These are phyloP conservation scores for Oryza australiensis DNA, from an alignment of 176 grass and related monocot genomes.

Conservation along the genomic window DNA sequence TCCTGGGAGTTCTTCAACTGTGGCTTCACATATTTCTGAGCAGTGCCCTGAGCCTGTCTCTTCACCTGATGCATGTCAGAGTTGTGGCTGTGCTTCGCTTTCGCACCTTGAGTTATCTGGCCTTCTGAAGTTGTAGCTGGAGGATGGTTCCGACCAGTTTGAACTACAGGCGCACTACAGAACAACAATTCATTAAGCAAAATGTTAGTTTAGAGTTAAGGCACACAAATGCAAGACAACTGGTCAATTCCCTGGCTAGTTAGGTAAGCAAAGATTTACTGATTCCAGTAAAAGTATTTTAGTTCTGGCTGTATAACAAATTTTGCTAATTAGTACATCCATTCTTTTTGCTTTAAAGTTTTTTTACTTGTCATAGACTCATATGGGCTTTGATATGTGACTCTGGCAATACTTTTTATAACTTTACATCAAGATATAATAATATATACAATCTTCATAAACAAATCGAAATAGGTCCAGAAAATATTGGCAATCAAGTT, in stretches of 20 bases:
- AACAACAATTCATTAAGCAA: slow-evolving; percentile 32
- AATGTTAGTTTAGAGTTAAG: slow-evolving; percentile 10
- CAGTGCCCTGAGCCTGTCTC: slow-evolving; percentile 37
- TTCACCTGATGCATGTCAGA: slow-evolving; percentile 36
- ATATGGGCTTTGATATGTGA: not conserved
- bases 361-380: not conserved
- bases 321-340: not conserved
- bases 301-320: not conserved
- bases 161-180: slow-evolving; percentile 45
- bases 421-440: not conserved
- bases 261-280: not conserved
- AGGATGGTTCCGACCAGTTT: slow-evolving; percentile 39
- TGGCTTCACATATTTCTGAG: slow-evolving; percentile 43
- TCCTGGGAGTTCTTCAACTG: slow-evolving; percentile 47
- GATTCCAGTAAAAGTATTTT: not conserved
- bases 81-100: slow-evolving; percentile 21
- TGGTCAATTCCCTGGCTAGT: not conserved
- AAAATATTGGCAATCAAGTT: not conserved
- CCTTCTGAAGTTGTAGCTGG: slow-evolving; percentile 43
- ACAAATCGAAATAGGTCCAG: not conserved
- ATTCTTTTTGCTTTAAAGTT: not conserved
- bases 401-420: not conserved
- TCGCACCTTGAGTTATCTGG: slow-evolving; percentile 30
- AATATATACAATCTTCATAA: not conserved
- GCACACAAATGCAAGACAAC: slow-evolving; percentile 22